Percentiles rank a stretch among this genome's conserved stretches.
These are phyloP conservation scores for Huntiella decipiens DNA, from an alignment of 2,329 filamentous ascomycete species.

Conservation along the genomic window DNA sequence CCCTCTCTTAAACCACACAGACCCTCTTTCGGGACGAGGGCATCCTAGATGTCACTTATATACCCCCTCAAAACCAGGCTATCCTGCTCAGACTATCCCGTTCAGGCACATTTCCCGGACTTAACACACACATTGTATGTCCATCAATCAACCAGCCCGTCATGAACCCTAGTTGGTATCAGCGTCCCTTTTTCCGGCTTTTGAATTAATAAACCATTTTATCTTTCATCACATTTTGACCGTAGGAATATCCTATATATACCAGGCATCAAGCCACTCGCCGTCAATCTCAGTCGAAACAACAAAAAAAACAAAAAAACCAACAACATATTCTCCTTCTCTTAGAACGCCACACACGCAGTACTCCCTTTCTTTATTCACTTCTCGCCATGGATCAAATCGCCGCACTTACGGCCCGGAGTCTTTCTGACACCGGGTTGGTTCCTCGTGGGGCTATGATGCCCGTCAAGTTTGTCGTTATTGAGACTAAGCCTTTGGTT, in stretches of 20 bases:
- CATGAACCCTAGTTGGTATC: not conserved
- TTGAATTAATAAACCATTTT: too few species aligned
- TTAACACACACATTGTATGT: too few species aligned
- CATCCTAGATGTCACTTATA: too few species aligned
- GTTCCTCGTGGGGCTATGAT: slow-evolving; percentile 3
- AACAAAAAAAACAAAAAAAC: not conserved
- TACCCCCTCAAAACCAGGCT: too few species aligned
- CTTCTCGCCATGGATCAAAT: not conserved
- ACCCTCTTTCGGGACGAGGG: too few species aligned
- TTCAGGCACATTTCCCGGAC: too few species aligned
- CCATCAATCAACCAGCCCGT: too few species aligned
- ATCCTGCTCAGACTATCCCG: too few species aligned
- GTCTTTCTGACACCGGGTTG: not conserved
- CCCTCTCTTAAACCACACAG: too few species aligned
- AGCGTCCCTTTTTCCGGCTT: not conserved
- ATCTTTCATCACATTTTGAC: not conserved
- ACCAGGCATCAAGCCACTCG: not conserved
- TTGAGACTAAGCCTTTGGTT: slow-evolving; percentile 13
- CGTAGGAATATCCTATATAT: not conserved
- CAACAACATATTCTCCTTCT: not conserved
- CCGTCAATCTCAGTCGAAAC: not conserved
- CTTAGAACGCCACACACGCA: not conserved
- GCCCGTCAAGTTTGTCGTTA: slow-evolving; percentile 8
- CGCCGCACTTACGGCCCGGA: not conserved
- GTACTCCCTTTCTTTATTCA: not conserved